phyloP scores from a whole-genome alignment of 2,329 filamentous ascomycete species.

The Diaporthe capsici region DNA sequence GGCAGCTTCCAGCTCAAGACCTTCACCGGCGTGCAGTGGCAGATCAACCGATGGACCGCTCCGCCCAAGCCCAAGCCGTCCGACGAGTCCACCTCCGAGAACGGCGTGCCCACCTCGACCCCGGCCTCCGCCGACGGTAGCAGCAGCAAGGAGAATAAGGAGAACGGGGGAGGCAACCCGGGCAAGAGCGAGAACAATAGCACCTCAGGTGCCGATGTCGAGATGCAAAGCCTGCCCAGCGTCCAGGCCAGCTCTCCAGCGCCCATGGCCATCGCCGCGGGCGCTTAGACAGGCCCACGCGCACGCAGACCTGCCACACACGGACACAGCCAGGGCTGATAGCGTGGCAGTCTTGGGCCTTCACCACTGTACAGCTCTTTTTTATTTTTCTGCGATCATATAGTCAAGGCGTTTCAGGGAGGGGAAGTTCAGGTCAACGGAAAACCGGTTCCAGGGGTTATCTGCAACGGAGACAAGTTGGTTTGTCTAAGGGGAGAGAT shows the following conservation, averaged over 20 bases:
- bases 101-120: conserved; percentile 61
- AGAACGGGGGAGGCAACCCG: conserved; percentile 61
- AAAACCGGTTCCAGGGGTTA: conserved; percentile 18
- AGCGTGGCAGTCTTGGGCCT: conserved; percentile 1
- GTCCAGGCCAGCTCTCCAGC: conserved; percentile 67
- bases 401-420: conserved; percentile 29
- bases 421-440: not conserved
- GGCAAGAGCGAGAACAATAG: conserved; percentile 57
- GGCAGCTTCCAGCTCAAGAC: conserved; percentile 89
- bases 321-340: not conserved
- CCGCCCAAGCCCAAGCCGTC: conserved; percentile 70
- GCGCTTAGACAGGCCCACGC: conserved; percentile 49
- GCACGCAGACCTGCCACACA: not conserved
- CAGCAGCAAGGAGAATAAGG: conserved; percentile 76
- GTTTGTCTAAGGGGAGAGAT: conserved; percentile 27
- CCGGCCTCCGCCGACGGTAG: conserved; percentile 61
- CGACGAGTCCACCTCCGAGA: conserved; percentile 62
- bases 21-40: conserved; percentile 90
- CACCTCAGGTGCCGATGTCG: conserved; percentile 59
- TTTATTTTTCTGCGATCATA: conserved; percentile 16
- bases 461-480: conserved; percentile 26
- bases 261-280: conserved; percentile 62
- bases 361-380: not conserved
- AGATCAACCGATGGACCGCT: conserved; percentile 85
- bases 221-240: conserved; percentile 67